Base-by-base conservation (phyloP, 441 rosid genomes). In the Arabidopsis lyrata region DNA sequence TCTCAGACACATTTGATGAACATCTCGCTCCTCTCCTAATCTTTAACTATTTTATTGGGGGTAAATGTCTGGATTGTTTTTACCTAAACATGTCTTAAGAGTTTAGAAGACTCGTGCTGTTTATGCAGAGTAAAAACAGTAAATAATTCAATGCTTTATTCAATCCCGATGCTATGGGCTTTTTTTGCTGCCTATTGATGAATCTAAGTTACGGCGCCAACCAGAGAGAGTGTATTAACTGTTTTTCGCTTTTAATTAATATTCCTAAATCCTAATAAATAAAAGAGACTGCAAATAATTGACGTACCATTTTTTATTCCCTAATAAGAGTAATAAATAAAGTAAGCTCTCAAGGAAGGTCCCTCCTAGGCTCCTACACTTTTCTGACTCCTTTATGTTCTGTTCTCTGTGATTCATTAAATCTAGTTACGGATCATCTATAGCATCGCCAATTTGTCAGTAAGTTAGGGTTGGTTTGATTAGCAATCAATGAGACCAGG, bases 1-100 rank as follows among this genome's bases (percentile, higher is more conserved):
- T 54, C 8, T 63, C 31, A 63, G 53, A 41, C 41, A 53, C 69
- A 8, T 47, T 66, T 38, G 66, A 74, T 49, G 66, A 66, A 74
- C 66, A 74, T 66, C 66, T 74, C 60, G 72, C 66, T 74, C 60
- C 60, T 57, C 63, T 44, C 22, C 75, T 62, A 52, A 44, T 72
- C 48, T 31, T 63, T 41, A 42, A 31, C 14, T 54, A 36, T 39
- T 44, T 14, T 22, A 24, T 42, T 44, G 55, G 63, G 63, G 76
- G 76, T 20, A 53, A 52, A 72, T 52, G 54, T 71, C 62, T 45
- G 47, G 13, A 18, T 41, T 18, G 52, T 22, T 27, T 27, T 16
- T 12, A 49, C 59, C 32, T 4, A 35, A 20, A 3, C 22, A 27
- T 52, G 32, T n/a, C n/a, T 12, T 9, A 47, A 44, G 36, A 45